These are phyloP conservation scores for Sinapis alba DNA, from an alignment of 441 rosid genomes.

Conservation along the genomic window DNA sequence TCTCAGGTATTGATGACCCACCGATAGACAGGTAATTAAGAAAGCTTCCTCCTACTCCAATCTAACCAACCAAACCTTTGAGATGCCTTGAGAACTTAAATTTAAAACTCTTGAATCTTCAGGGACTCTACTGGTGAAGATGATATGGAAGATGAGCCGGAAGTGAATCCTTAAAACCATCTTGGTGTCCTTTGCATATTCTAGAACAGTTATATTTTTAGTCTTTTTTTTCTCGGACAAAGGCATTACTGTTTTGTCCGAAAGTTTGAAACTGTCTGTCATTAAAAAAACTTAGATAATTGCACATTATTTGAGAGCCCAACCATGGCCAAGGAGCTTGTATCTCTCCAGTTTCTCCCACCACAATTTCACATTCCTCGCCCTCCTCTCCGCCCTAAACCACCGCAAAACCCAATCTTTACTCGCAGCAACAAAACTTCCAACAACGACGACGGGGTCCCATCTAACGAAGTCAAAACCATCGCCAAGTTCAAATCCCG, in stretches of 20 bases:
- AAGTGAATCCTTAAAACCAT: slow-evolving; percentile 20
- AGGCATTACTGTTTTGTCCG: neutral
- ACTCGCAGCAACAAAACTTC: slow-evolving; percentile 34
- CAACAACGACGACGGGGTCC: slow-evolving; percentile 61
- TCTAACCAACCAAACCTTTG: slow-evolving; percentile 12
- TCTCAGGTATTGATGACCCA: slow-evolving; percentile 37
- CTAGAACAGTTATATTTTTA: neutral
- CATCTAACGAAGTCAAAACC: slow-evolving; percentile 63
- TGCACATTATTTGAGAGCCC: neutral
- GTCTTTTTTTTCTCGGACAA: neutral
- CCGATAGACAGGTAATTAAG: slow-evolving; percentile 31
- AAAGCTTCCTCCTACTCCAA: neutral
- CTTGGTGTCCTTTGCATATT: slow-evolving; percentile 19
- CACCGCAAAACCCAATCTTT: slow-evolving; percentile 28
- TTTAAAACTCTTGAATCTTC: neutral
- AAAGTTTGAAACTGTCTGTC: neutral
- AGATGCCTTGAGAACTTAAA: neutral
- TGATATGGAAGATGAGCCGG: slow-evolving; percentile 41
- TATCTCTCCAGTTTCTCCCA: slow-evolving; percentile 16
- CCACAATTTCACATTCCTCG: slow-evolving; percentile 19
- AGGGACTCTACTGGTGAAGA: slow-evolving; percentile 42
- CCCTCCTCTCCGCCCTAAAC: slow-evolving; percentile 24
- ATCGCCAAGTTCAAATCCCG: slow-evolving; percentile 81
- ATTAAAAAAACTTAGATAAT: neutral
- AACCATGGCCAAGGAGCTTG: slow-evolving; percentile 9